Evolutionary conservation across 1,139 yeast genomes (phyloP), one percentile per base, ranked within the genome.

Genomic region (Nakaseomyces glabratus): DNA sequence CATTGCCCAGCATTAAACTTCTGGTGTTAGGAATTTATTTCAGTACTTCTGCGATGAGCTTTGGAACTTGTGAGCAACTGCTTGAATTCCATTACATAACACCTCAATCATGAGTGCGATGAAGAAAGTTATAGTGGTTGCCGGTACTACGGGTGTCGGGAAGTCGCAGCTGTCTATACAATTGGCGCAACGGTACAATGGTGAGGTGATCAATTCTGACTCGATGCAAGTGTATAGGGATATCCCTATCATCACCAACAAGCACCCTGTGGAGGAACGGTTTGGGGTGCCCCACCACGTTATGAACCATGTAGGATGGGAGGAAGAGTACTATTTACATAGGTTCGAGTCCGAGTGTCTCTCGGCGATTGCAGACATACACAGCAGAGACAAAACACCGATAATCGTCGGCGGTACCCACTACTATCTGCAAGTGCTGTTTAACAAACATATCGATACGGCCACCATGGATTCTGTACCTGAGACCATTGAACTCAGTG

Each of bases 81-180:
- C n/a, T n/a, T n/a, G n/a, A n/a, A n/a, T n/a, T n/a, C n/a, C n/a
- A n/a, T n/a, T n/a, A n/a, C n/a, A n/a, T n/a, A n/a, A n/a, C 7
- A 24, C 6, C 8, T 14, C 17, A 12, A 6, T 12, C 6, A 26
- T 26, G 30, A 26, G 17, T 17, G 11, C 28, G 28, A 11, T 23
- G 15, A 44, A 43, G 26, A 59, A 57, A 38, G 55, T 84, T 8
- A 68, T 82, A 20, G 75, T 84, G 19, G 74, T 84, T n/a, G 82
- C 84, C 6, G 98, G 98, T 0, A 88, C 96, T 24, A 90, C 98
- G 0, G 98, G 98, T 1, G 97, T 86, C n/a, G 98, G 98, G 0
- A 90, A 90, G 54, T 88, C 96, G 1, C 84, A 86, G 49, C 69
- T 76, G 50, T 55, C 74, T 49, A 77, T 86, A 5, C 93, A 86